phyloP scores from a whole-genome alignment of 1,284 basidiomycete genomes.

The Ganoderma sinense region DNA sequence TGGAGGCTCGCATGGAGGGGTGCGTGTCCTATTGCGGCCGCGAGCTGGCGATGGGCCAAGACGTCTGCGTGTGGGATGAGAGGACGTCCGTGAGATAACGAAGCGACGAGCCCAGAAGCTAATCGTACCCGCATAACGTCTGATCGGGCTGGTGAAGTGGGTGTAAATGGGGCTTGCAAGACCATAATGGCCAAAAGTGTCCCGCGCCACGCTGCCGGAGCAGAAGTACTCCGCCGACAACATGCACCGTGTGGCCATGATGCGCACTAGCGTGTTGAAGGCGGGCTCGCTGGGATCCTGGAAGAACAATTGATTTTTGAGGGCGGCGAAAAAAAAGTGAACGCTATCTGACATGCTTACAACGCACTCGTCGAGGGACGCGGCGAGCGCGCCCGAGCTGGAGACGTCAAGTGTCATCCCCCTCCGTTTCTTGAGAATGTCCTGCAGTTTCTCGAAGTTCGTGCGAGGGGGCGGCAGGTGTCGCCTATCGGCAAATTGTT shows the following conservation, averaged over 20 bases:
- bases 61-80: conserved; percentile 64
- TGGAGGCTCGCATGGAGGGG: conserved; percentile 89
- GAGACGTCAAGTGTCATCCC: conserved; percentile 92
- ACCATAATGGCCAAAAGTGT: conserved; percentile 97
- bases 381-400: conserved; percentile 90
- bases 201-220: conserved; percentile 90
- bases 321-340: conserved; percentile 1
- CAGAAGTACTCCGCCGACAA: conserved; percentile 98
- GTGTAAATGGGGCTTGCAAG: conserved; percentile 97
- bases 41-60: conserved; percentile 92
- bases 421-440: conserved; percentile 89
- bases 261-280: conserved; percentile 97
- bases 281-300: conserved; percentile 84
- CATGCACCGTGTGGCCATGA: conserved; percentile 99
- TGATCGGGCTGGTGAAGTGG: conserved; percentile 96
- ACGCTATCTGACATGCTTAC: conserved; percentile 29
- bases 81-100: conserved; percentile 26
- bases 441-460: conserved; percentile 97
- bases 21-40: conserved; percentile 88
- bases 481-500: conserved; percentile 59
- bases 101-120: conserved; percentile 36
- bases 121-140: conserved; percentile 87
- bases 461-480: conserved; percentile 92
- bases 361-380: conserved; percentile 81
- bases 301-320: neutral